Percentiles rank a stretch among this genome's conserved stretches.
Evolutionary conservation across 1,139 yeast species (phyloP).

Genomic region (Scheffersomyces quercinus): DNA sequence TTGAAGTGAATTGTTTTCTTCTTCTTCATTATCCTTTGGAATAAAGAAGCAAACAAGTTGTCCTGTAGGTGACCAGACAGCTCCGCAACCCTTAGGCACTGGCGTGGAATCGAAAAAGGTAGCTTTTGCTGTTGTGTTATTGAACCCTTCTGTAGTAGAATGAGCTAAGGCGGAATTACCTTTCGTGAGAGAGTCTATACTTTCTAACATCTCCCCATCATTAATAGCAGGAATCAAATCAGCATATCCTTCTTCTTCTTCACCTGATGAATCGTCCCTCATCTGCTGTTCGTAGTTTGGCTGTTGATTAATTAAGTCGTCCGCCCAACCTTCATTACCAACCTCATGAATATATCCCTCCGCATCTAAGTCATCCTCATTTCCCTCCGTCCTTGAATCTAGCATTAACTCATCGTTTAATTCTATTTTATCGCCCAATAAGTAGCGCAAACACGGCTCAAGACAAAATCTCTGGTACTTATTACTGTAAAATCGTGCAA

Average conservation of each 20-base stretch:
- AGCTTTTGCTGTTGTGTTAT: conserved; percentile 7
- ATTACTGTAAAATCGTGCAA: conserved; percentile 58
- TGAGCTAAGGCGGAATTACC: conserved; percentile 1
- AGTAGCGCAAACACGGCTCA: conserved; percentile 74
- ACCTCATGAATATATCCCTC: conserved; percentile 29
- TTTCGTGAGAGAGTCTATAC: conserved; percentile 7
- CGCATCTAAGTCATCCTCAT: conserved; percentile 21
- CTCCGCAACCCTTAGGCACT: conserved; percentile 91
- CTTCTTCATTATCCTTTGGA: conserved; percentile 45
- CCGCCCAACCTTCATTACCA: conserved; percentile 49
- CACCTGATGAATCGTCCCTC: conserved; percentile 30
- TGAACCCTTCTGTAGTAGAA: conserved; percentile 2
- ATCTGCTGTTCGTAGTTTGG: conserved; percentile 21
- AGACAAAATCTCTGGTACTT: conserved; percentile 64
- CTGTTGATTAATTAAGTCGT: conserved; percentile 42
- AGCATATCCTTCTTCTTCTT: conserved; percentile 33
- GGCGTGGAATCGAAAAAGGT: conserved; percentile 75
- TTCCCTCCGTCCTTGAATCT: conserved; percentile 12
- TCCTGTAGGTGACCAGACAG: conserved; percentile 81
- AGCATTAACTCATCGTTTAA: conserved; percentile 39
- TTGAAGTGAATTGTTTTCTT: conserved; percentile 27
- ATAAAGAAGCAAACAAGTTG: conserved; percentile 79
- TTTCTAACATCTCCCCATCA: conserved; percentile 15
- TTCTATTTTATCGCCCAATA: conserved; percentile 79
- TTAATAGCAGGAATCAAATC: conserved; percentile 34